phyloP scores from a whole-genome alignment of 441 rosid genomes.

The Omphalea diandra region DNA sequence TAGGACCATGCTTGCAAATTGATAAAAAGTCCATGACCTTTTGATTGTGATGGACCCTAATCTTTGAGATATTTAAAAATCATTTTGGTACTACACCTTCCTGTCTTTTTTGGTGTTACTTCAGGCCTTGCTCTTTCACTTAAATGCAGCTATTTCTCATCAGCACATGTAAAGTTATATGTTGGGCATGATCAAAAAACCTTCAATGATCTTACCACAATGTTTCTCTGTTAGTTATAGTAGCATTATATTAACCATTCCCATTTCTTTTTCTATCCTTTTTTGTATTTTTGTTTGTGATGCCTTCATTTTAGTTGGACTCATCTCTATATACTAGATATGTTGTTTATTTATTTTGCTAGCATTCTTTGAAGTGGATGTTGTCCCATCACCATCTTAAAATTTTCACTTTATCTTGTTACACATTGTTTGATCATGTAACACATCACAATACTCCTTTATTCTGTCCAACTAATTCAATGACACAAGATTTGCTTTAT shows the following conservation, averaged over 20 bases:
- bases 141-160: background rate
- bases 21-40: background rate
- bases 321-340: background rate
- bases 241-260: background rate
- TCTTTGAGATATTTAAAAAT: background rate
- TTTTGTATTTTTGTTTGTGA: background rate
- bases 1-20: too few species aligned
- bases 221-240: background rate
- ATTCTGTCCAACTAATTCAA: background rate
- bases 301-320: background rate
- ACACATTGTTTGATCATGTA: background rate
- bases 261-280: too few species aligned
- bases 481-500: background rate
- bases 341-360: background rate
- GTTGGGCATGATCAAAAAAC: background rate
- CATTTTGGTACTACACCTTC: background rate
- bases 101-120: background rate
- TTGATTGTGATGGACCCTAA: background rate
- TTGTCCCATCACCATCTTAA: background rate
- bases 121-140: too few species aligned
- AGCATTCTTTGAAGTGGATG: background rate
- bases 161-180: too few species aligned
- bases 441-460: background rate
- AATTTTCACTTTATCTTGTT: background rate
- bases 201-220: background rate